Evolutionary conservation across 257 asterid genomes (phyloP), one percentile per base, ranked within the genome.

Genomic region (Gentiana macrophylla): DNA sequence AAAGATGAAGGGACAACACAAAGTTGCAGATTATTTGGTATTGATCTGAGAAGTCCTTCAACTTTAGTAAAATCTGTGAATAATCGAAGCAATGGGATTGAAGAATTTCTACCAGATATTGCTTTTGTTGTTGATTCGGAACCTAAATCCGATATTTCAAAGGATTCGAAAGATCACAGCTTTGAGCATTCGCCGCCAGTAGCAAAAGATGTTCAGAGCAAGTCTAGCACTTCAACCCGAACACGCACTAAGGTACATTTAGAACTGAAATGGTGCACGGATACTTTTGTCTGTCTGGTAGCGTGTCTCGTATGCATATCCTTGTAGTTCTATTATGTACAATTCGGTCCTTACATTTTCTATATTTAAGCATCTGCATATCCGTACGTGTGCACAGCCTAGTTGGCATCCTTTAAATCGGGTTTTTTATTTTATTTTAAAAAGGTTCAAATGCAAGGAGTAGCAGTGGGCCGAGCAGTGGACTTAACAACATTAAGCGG

Each of bases 371-470:
- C 24, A 24, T 24, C 24, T 24, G 24, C 24, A 24, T 24, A 24
- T 24, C 24, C 24, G 24, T 24, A 24, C 24, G 24, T 24, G 24
- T 24, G 24, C 24, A 24, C 24, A 24, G 24, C 24, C 24, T 24
- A 24, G 24, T 5, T n/a, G 1, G 2, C 11, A 4, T 34, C 52
- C 49, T 64, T 47, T 53, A 52, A 55, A 66, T 59, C 55, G 47
- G 33, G 24, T 24, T 24, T 24, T 68, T 63, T 53, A 61, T 58
- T 38, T 61, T 50, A 45, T 24, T 24, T 24, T 37, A 24, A 37
- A 48, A 66, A 92, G 99, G 95, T 88, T 59, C 99, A 88, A 77
- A 92, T 92, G 99, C 92, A 92, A 83, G 99, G 97, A 57, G 80
- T 92, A 35, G 95, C 94, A 2, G 94, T 92, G 9, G 95, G 99